A percentile compares a stretch with the other conserved stretches of the same genome.
These are phyloP conservation scores for Cubamyces lactineus DNA, from an alignment of 768 basidiomycete genomes.

Conservation along the genomic window DNA sequence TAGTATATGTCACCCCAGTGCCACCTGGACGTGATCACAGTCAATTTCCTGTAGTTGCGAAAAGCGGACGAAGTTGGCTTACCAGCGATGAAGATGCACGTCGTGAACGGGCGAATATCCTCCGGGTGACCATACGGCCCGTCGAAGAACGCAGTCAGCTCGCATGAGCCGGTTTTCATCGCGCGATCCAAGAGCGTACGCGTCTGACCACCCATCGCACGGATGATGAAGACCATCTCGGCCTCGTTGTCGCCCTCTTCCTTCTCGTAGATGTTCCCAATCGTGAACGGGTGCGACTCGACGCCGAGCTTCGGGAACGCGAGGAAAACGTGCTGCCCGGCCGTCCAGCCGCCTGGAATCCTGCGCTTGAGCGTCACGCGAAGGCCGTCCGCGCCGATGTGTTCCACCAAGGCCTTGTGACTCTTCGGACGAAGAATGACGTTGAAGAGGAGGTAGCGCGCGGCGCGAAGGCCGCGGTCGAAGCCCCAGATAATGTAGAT, in stretches of 20 bases:
- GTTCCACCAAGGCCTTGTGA: conserved; percentile 41
- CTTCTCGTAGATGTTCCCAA: conserved; percentile 45
- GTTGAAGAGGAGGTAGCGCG: conserved; percentile 46
- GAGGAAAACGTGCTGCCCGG: conserved; percentile 54
- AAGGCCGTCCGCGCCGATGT: conserved; percentile 47
- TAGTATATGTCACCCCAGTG: conserved; percentile 39
- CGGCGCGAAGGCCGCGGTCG: conserved; percentile 46
- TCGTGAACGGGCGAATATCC: conserved; percentile 37
- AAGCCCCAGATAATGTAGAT: conserved; percentile 50
- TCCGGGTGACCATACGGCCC: conserved; percentile 46
- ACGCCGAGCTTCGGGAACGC: conserved; percentile 48
- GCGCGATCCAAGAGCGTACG: conserved; percentile 30
- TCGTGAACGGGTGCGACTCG: conserved; percentile 55
- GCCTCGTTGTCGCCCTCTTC: conserved; percentile 30
- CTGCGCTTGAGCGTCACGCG: conserved; percentile 45
- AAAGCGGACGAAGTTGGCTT: conserved; percentile 1
- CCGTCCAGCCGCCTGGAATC: conserved; percentile 47
- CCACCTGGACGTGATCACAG: conserved; percentile 29
- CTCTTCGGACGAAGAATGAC: conserved; percentile 36
- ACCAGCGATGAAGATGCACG: conserved; percentile 45
- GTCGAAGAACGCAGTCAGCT: conserved; percentile 40
- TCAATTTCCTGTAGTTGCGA: no score
- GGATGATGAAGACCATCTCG: conserved; percentile 55
- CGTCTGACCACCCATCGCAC: conserved; percentile 56
- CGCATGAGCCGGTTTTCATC: conserved; percentile 24